A percentile compares a stretch with the other conserved stretches of the same genome.
Conservation (phyloP, 1,284 basidiomycete genomes). For the Ceratobasidium sp. region DNA sequence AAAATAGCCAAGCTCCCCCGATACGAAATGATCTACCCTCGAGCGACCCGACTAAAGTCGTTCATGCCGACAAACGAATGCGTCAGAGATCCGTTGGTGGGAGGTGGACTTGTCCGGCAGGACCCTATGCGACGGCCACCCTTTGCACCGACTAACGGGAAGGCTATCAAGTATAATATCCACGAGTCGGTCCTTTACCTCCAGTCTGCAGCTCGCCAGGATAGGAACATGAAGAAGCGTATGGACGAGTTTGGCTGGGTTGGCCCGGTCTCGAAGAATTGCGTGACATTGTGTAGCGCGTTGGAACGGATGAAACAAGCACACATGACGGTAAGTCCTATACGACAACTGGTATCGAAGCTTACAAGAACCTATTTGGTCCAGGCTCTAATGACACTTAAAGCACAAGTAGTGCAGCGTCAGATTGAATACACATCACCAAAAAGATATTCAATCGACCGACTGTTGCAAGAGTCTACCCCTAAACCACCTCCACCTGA, state of each 20-base stretch:
- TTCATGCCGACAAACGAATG: slow-evolving; percentile 4
- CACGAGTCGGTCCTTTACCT: slow-evolving; percentile 6
- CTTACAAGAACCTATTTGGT: background rate
- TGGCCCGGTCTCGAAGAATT: background rate
- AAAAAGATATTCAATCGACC: background rate
- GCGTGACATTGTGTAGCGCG: background rate
- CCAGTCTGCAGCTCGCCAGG: background rate
- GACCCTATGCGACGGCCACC: background rate
- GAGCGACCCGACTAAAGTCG: background rate
- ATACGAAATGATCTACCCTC: slow-evolving; percentile 5
- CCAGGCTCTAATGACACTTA: background rate
- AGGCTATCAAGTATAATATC: background rate
- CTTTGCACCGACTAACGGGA: background rate
- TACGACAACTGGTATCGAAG: no score
- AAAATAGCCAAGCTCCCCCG: background rate
- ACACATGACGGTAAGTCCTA: background rate
- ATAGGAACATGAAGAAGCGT: background rate
- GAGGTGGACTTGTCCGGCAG: background rate
- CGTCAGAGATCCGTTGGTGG: background rate
- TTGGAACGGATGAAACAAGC: slow-evolving; percentile 21
- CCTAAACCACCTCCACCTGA: no score
- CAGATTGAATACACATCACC: background rate
- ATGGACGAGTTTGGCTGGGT: background rate
- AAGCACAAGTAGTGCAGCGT: background rate
- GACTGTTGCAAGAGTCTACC: background rate